Conservation (phyloP, 2,329 filamentous ascomycete genomes). For the Alternaria solani region DNA sequence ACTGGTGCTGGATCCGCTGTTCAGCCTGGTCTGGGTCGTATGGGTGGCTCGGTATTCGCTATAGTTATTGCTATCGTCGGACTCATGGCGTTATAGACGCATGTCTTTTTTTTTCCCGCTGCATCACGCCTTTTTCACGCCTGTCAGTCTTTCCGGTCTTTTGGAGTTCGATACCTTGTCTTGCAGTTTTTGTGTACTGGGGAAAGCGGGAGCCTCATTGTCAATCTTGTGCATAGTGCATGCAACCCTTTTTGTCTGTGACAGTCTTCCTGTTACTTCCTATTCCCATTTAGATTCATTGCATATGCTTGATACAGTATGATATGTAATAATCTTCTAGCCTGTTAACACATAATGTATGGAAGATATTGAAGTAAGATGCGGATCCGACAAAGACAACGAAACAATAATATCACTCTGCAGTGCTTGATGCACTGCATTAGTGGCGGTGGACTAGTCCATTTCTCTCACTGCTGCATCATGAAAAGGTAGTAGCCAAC, state of each 20-base stretch:
- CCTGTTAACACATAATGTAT: neutral
- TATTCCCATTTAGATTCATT: neutral
- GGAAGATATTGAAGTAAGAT: neutral
- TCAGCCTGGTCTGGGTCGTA: slow-evolving; percentile 35
- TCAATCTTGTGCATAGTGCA: neutral
- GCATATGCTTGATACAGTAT: neutral
- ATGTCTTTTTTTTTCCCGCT: neutral
- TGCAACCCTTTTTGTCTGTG: neutral
- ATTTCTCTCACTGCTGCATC: neutral
- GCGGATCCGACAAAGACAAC: neutral
- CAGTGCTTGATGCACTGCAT: neutral
- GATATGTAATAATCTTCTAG: neutral
- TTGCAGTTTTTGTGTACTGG: neutral
- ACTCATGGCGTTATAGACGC: slow-evolving; percentile 39
- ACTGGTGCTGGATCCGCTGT: slow-evolving; percentile 28
- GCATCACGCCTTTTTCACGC: neutral
- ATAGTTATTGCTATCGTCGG: slow-evolving; percentile 45
- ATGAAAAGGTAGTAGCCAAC: neutral
- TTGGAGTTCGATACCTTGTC: slow-evolving; percentile 4
- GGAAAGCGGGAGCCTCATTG: too few species aligned
- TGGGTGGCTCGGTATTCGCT: slow-evolving; percentile 46
- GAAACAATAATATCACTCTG: neutral
- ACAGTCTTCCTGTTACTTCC: neutral
- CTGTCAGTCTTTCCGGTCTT: neutral
- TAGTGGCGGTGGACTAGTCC: neutral